Evolutionary conservation across 2,329 filamentous ascomycete species (phyloP), one percentile per base, ranked within the genome.

Genomic region (Spiromastix sp.): DNA sequence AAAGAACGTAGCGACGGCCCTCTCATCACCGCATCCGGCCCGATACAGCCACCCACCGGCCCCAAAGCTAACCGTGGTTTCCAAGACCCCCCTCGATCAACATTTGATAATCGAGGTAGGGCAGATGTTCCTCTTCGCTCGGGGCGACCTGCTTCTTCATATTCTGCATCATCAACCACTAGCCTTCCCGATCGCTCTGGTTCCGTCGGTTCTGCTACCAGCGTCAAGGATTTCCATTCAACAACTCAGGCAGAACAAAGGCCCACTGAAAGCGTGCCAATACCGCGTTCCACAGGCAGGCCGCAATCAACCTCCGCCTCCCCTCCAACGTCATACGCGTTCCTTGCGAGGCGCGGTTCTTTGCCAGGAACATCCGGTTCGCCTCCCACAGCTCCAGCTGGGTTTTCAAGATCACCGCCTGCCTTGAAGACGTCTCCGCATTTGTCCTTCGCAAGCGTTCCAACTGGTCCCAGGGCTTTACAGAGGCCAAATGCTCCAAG

Each of bases 41-140:
- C 48, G 2, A 51, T 57, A 24, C 56, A 60, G 19, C 59, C 61
- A 9, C 63, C 63, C 8, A 66, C 61, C 6, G 60, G 57, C 8
- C 63, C 63, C 6, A 64, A 63, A 40, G 62, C 61, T 7, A 57
- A 59, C n/a, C 52, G 63, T 15, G 43, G 45, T 15, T 33, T 43
- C 3, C 32, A 47, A 11, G 52, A 59, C 9, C 36, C 44, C 32
- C 50, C 48, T 10, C 19, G 41, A 15, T 48, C 50, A 25, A 50
- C 41, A n/a, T 12, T 26, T 2, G 56, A 59, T 13, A 25, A 15
- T 11, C 39, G 41, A 16, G 36, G 39, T 13, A 52, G 50, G 36
- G 46, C 46, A 17, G 54, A 58, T 12, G 39, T 46, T n/a, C 30
- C 46, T 5, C 20, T 46, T 12, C 57, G 53, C 5, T 18, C 42